phyloP scores from a whole-genome alignment of 2,329 filamentous ascomycete species.

The Hypomyces perniciosus region DNA sequence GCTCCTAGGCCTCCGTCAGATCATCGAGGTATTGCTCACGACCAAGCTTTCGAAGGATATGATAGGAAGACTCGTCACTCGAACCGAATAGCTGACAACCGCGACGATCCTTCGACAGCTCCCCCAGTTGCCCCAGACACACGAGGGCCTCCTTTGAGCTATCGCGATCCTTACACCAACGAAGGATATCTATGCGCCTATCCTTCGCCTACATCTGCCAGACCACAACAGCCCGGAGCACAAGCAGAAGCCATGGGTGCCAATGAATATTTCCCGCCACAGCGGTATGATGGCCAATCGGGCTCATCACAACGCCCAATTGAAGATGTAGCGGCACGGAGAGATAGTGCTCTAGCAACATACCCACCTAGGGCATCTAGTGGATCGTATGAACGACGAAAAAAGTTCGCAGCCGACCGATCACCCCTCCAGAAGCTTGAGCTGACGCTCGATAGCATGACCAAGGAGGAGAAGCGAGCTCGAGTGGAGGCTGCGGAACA shows the following conservation, averaged over 20 bases:
- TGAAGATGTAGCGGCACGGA: conserved; percentile 19
- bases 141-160: conserved; percentile 52
- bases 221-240: conserved; percentile 9
- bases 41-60: conserved; percentile 31
- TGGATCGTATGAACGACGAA: conserved; percentile 39
- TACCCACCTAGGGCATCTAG: conserved; percentile 33
- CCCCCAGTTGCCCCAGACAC: conserved; percentile 56
- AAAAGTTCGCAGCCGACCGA: conserved; percentile 68
- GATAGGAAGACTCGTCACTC: conserved; percentile 9
- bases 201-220: conserved; percentile 13
- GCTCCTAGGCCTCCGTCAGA: conserved; percentile 55
- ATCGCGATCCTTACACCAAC: conserved; percentile 41
- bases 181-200: conserved; percentile 21
- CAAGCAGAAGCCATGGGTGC: conserved; percentile 20
- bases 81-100: conserved; percentile 27
- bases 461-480: conserved; percentile 90
- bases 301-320: conserved; percentile 12
- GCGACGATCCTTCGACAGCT: conserved; percentile 31
- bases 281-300: conserved; percentile 10
- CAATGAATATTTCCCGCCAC: conserved; percentile 21
- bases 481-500: conserved; percentile 77
- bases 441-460: conserved; percentile 83
- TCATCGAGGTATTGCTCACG: conserved; percentile 39
- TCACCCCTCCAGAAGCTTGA: conserved; percentile 93
- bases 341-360: conserved; percentile 18